Conservation (phyloP, 1,284 basidiomycete species). For the Puccinia triticina region DNA sequence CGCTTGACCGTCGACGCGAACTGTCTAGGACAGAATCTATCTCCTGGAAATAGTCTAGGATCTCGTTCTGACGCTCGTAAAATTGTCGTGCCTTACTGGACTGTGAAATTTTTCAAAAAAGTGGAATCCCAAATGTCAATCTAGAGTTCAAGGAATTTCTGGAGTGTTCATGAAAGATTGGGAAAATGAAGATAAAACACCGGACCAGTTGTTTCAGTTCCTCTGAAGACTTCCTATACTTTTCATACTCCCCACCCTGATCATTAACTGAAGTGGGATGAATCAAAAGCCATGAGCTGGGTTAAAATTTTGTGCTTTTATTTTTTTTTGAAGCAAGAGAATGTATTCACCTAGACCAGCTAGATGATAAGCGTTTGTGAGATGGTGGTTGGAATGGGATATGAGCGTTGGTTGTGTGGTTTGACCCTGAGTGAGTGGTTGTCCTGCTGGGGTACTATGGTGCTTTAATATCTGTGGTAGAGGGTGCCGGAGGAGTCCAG, state of each 20-base stretch:
- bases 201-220: constrained; percentile 31
- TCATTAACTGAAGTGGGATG: constrained; percentile 22
- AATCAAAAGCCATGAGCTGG: neutral
- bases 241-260: constrained; percentile 43
- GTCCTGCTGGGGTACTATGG: neutral
- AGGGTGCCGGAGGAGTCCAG: constrained; percentile 5
- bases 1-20: neutral
- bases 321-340: too few relatives aligned
- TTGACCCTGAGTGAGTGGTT: neutral
- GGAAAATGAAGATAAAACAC: neutral
- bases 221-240: constrained; percentile 17
- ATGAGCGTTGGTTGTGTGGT: constrained; percentile 16
- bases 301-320: neutral
- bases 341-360: constrained; percentile 25
- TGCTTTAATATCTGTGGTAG: constrained; percentile 35
- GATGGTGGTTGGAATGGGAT: constrained; percentile 6
- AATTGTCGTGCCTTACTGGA: constrained; percentile 31
- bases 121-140: neutral
- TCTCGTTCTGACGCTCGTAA: constrained; percentile 41
- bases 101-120: neutral
- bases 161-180: neutral
- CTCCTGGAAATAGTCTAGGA: constrained; percentile 44
- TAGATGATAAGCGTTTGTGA: constrained; percentile 35
- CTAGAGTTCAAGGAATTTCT: neutral
- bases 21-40: constrained; percentile 34